Evolutionary conservation across 768 basidiomycete genomes (phyloP).

Genomic region (Lentinus brumalis): DNA sequence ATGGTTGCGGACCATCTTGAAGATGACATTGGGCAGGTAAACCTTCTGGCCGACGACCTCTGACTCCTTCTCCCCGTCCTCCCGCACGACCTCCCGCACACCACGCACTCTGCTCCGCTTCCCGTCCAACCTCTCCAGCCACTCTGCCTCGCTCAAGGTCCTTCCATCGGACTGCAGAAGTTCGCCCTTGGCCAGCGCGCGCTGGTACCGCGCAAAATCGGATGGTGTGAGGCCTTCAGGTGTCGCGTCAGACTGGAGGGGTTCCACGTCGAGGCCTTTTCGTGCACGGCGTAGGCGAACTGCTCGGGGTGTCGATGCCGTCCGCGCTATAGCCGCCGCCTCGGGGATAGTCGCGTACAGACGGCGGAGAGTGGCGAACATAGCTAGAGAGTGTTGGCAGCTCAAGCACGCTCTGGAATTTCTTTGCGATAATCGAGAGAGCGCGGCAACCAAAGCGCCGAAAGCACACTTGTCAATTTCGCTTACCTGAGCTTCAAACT

Average conservation of each 20-base stretch:
- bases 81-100: conserved; percentile 39
- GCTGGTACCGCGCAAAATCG: conserved; percentile 62
- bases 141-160: conserved; percentile 53
- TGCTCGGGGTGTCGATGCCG: conserved; percentile 71
- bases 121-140: conserved; percentile 57
- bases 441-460: too few relatives aligned
- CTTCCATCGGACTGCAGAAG: conserved; percentile 37
- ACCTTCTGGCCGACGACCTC: conserved; percentile 77
- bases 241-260: conserved; percentile 48
- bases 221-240: conserved; percentile 63
- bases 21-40: conserved; percentile 87
- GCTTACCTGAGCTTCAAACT: too few relatives aligned
- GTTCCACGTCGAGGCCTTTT: conserved; percentile 44
- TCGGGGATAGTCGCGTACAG: conserved; percentile 44
- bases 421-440: neutral
- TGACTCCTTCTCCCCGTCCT: conserved; percentile 44
- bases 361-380: conserved; percentile 42
- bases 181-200: conserved; percentile 55
- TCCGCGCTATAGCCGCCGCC: conserved; percentile 51
- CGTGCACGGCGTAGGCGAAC: conserved; percentile 66
- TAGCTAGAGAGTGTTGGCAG: conserved; percentile 19
- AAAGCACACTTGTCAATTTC: too few relatives aligned
- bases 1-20: conserved; percentile 82
- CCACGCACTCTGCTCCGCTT: conserved; percentile 72
- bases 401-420: neutral